Conservation (phyloP, 2,329 filamentous ascomycete species). For the Colletotrichum sp. region DNA sequence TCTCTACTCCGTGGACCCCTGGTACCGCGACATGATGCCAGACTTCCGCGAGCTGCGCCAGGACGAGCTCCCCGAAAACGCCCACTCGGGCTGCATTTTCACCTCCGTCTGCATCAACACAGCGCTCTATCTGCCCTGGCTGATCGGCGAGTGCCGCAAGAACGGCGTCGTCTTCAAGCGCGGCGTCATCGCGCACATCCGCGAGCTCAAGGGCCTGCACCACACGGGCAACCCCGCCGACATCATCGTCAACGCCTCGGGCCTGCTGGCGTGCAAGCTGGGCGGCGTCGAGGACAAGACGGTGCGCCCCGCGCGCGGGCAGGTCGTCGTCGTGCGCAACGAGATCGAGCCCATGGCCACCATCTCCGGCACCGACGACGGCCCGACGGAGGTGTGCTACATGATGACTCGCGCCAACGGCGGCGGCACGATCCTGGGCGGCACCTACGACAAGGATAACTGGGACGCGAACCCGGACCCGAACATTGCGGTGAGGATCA, state of each 20-base stretch:
- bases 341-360: conserved; percentile 73
- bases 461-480: conserved; percentile 84
- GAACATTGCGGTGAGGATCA: conserved; percentile 81
- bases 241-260: conserved; percentile 74
- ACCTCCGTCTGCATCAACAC: conserved; percentile 78
- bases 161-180: conserved; percentile 63
- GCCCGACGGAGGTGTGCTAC: conserved; percentile 75
- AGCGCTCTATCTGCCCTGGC: conserved; percentile 73
- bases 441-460: conserved; percentile 78
- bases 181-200: conserved; percentile 60
- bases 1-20: conserved; percentile 69
- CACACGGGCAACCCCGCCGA: conserved; percentile 64
- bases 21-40: conserved; percentile 75
- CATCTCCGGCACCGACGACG: conserved; percentile 76
- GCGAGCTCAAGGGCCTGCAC: conserved; percentile 63
- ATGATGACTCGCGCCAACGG: conserved; percentile 80
- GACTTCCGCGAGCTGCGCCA: conserved; percentile 70
- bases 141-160: conserved; percentile 69
- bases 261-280: conserved; percentile 67
- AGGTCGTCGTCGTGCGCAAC: conserved; percentile 83
- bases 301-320: conserved; percentile 70
- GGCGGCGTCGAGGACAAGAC: conserved; percentile 71
- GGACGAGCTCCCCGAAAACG: conserved; percentile 63
- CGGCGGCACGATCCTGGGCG: conserved; percentile 88
- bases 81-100: conserved; percentile 63